A percentile compares a stretch with the other conserved stretches of the same genome.
phyloP scores from a whole-genome alignment of 2,329 filamentous ascomycete species.

The Teratosphaeria viscida region DNA sequence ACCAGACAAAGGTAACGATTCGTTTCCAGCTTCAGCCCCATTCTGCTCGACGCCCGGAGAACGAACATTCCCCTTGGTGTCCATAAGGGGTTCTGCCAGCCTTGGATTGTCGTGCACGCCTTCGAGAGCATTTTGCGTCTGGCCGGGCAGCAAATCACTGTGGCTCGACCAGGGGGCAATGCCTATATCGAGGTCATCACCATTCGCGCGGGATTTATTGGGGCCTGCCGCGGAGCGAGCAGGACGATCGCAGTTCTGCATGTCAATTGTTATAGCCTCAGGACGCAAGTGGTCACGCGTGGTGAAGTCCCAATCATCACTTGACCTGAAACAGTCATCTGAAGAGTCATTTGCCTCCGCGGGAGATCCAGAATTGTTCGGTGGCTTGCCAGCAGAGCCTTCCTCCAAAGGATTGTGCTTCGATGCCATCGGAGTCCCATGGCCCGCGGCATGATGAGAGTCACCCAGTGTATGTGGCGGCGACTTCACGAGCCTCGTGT shows the following conservation, averaged over 20 bases:
- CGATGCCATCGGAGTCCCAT: neutral
- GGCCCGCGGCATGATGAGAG: neutral
- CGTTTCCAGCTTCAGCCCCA: neutral
- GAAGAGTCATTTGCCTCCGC: neutral
- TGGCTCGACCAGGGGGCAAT: neutral
- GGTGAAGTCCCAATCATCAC: neutral
- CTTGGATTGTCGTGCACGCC: neutral
- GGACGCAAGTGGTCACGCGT: neutral
- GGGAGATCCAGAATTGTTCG: neutral
- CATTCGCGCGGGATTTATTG: neutral
- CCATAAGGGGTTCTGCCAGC: neutral
- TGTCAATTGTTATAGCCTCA: neutral
- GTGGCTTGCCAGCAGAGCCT: neutral
- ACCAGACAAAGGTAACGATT: neutral
- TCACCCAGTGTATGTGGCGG: neutral
- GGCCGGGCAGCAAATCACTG: neutral
- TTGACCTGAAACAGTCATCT: neutral
- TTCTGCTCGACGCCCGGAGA: neutral
- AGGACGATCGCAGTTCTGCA: neutral
- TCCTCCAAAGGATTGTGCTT: neutral
- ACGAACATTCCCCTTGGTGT: neutral
- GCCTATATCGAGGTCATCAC: neutral
- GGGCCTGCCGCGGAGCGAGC: neutral
- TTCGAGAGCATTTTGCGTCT: neutral
- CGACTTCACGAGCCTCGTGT: neutral